Evolutionary conservation across 2,329 filamentous ascomycete genomes (phyloP).

Genomic region (Simplicillium sp.): DNA sequence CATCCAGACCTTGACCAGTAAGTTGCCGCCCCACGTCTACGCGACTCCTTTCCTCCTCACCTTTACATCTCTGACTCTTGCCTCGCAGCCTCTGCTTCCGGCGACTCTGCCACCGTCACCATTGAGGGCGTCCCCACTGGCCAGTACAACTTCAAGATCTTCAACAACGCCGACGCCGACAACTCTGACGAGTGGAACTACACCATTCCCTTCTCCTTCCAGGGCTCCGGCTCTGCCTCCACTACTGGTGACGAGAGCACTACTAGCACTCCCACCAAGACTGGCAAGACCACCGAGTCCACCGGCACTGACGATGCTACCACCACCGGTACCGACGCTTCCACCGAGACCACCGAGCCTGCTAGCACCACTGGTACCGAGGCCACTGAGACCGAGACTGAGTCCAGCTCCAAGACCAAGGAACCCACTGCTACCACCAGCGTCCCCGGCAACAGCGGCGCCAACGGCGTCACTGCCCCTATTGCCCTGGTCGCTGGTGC

Average conservation of each 20-base stretch:
- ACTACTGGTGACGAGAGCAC: constrained; percentile 1
- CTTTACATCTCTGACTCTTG: neutral
- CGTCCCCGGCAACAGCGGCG: constrained; percentile 16
- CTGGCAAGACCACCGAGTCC: constrained; percentile 14
- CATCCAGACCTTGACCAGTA: constrained; percentile 21
- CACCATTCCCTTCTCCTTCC: constrained; percentile 4
- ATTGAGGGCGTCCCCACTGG: constrained; percentile 17
- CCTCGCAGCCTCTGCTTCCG: constrained; percentile 10
- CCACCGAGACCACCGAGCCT: constrained; percentile 5
- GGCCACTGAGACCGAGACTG: constrained; percentile 1
- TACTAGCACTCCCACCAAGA: constrained; percentile 12
- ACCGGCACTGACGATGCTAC: constrained; percentile 8
- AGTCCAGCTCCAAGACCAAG: neutral
- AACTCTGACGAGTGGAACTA: constrained; percentile 5
- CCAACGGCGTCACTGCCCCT: constrained; percentile 16
- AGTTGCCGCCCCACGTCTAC: constrained; percentile 4
- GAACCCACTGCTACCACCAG: neutral
- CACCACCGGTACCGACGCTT: constrained; percentile 10
- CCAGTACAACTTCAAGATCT: constrained; percentile 25
- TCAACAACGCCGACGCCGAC: constrained; percentile 14
- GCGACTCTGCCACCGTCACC: constrained; percentile 17
- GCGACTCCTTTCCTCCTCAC: neutral
- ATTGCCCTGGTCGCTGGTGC: constrained; percentile 22
- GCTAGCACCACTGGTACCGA: constrained; percentile 10
- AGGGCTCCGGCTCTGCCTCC: neutral